phyloP scores from a whole-genome alignment of 345 rosid species.

The Sisymbrium altissimum region DNA sequence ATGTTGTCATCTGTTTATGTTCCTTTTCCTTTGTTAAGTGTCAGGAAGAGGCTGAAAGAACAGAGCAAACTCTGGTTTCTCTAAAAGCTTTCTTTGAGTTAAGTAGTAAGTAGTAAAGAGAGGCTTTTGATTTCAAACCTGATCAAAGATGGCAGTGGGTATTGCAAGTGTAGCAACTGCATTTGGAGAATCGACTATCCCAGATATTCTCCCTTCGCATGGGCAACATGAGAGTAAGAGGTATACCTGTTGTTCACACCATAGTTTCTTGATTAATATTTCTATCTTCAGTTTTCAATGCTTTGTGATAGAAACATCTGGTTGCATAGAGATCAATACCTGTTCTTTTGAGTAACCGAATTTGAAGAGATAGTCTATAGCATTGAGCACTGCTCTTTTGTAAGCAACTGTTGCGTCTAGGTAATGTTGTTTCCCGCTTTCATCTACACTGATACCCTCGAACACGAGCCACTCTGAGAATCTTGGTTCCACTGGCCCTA shows the following conservation, averaged over 20 bases:
- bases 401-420: constrained; percentile 85
- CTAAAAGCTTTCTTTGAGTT: neutral
- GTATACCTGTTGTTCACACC: constrained; percentile 51
- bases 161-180: constrained; percentile 90
- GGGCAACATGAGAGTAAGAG: constrained; percentile 90
- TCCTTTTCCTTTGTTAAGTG: neutral
- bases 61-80: neutral
- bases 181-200: constrained; percentile 86
- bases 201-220: constrained; percentile 91
- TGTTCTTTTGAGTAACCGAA: constrained; percentile 95
- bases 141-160: constrained; percentile 77
- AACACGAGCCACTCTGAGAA: constrained; percentile 96
- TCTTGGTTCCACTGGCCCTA: constrained; percentile 90
- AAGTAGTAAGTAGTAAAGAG: neutral
- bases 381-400: constrained; percentile 86
- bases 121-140: constrained; percentile 50
- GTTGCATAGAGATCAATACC: constrained; percentile 39
- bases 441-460: constrained; percentile 90
- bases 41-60: neutral
- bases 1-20: neutral
- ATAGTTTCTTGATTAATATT: constrained; percentile 1
- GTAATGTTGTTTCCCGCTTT: constrained; percentile 78
- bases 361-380: constrained; percentile 80
- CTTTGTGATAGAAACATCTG: neutral
- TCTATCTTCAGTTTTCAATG: neutral